Evolutionary conservation across 1,284 basidiomycete species (phyloP).

Genomic region (Sporisorium sorghi): DNA sequence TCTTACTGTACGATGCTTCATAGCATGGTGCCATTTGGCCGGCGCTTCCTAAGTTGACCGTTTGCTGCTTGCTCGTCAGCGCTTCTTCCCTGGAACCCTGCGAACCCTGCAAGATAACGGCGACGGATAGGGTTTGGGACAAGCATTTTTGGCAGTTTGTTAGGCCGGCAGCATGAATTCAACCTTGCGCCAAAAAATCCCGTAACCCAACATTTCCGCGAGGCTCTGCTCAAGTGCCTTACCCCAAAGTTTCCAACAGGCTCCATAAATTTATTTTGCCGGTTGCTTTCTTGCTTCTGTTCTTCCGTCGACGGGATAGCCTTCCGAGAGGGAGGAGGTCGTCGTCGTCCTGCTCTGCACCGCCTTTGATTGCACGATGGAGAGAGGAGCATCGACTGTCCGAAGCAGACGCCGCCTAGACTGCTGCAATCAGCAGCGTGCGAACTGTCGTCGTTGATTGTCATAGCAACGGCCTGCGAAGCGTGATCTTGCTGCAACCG

Average conservation of each 20-base stretch:
- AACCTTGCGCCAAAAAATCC: background rate
- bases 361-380: background rate
- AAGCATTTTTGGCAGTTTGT: background rate
- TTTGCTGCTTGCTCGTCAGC: background rate
- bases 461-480: too few relatives aligned
- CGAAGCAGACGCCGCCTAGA: background rate
- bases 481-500: background rate
- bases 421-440: background rate
- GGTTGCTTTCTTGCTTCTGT: background rate
- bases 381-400: background rate
- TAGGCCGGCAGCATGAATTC: background rate
- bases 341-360: background rate
- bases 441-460: too few relatives aligned
- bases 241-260: constrained; percentile 34
- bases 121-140: background rate
- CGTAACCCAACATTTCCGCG: constrained; percentile 17
- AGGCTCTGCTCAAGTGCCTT: constrained; percentile 5
- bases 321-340: too few relatives aligned
- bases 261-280: background rate
- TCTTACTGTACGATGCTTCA: too few relatives aligned
- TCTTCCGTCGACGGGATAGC: background rate
- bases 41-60: background rate
- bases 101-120: too few relatives aligned
- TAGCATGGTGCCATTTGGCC: background rate
- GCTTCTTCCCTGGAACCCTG: background rate